Evolutionary conservation across 176 grass and related monocot genomes (phyloP).

Genomic region (Rhynchospora pubera): DNA sequence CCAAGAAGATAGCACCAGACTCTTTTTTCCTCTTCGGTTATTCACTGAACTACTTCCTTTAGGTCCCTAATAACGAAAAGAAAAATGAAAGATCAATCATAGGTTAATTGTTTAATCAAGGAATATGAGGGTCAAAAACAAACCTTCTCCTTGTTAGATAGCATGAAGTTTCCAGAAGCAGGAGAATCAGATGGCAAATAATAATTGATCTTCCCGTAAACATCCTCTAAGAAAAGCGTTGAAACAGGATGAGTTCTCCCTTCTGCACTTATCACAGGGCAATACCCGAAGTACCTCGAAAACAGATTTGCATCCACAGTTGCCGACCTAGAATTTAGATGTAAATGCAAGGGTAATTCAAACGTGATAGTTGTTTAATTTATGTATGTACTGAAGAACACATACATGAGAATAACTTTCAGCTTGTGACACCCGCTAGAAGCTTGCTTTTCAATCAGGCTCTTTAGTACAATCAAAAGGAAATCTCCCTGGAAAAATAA

Average conservation of each 20-base stretch:
- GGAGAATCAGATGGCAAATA: slow-evolving; percentile 79
- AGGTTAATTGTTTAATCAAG: slow-evolving; percentile 6
- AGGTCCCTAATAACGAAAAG: slow-evolving; percentile 46
- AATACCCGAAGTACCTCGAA: slow-evolving; percentile 73
- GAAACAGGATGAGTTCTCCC: slow-evolving; percentile 94
- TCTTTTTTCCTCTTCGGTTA: slow-evolving; percentile 87
- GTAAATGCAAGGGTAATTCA: background rate
- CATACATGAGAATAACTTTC: slow-evolving; percentile 98
- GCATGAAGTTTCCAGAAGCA: slow-evolving; percentile 58
- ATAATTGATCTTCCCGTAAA: slow-evolving; percentile 84
- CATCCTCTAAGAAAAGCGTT: slow-evolving; percentile 80
- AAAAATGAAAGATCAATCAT: slow-evolving; percentile 10
- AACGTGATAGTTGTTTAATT: slow-evolving; percentile 20
- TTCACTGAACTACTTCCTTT: slow-evolving; percentile 60
- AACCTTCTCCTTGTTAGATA: slow-evolving; percentile 60
- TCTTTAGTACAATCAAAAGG: slow-evolving; percentile 80
- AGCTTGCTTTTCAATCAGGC: slow-evolving; percentile 69
- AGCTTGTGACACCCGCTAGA: slow-evolving; percentile 43
- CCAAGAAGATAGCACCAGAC: slow-evolving; percentile 91
- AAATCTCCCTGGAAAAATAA: slow-evolving; percentile 64
- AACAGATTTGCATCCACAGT: slow-evolving; percentile 92
- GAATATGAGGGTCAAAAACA: background rate
- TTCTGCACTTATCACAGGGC: slow-evolving; percentile 92
- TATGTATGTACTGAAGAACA: slow-evolving; percentile 13
- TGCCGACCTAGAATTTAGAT: slow-evolving; percentile 67